These are phyloP conservation scores for Colletotrichum sp. DNA, from an alignment of 2,329 filamentous ascomycete species.

Conservation along the genomic window DNA sequence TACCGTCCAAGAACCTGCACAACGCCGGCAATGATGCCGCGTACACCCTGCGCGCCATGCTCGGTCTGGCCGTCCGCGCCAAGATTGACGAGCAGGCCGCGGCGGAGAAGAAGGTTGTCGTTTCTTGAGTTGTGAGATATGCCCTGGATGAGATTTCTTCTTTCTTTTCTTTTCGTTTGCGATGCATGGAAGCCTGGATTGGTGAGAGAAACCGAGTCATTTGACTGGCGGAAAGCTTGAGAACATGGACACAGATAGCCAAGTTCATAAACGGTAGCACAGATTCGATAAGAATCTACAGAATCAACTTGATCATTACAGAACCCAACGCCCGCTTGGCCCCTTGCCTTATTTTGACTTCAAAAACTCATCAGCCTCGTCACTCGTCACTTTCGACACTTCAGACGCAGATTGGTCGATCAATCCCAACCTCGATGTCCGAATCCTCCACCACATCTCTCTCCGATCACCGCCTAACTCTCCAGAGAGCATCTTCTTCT, in stretches of 20 bases:
- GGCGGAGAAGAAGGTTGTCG: background rate
- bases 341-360: constrained; percentile 3
- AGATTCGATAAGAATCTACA: background rate
- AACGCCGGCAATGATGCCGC: constrained; percentile 23
- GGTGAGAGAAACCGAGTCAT: background rate
- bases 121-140: background rate
- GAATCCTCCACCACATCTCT: constrained; percentile 83
- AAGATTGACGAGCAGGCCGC: background rate
- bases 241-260: background rate
- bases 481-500: constrained; percentile 71
- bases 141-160: background rate
- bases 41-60: constrained; percentile 24
- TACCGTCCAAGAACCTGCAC: constrained; percentile 17
- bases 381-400: constrained; percentile 68
- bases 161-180: background rate
- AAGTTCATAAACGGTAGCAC: background rate
- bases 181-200: background rate
- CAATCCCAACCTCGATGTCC: constrained; percentile 71
- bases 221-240: background rate
- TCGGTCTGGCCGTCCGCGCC: constrained; percentile 26
- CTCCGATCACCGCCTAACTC: constrained; percentile 77
- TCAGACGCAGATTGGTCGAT: constrained; percentile 70
- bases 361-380: constrained; percentile 66
- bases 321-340: background rate
- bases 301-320: background rate